Conservation (phyloP, 768 basidiomycete species). For the Mycena filopes region DNA sequence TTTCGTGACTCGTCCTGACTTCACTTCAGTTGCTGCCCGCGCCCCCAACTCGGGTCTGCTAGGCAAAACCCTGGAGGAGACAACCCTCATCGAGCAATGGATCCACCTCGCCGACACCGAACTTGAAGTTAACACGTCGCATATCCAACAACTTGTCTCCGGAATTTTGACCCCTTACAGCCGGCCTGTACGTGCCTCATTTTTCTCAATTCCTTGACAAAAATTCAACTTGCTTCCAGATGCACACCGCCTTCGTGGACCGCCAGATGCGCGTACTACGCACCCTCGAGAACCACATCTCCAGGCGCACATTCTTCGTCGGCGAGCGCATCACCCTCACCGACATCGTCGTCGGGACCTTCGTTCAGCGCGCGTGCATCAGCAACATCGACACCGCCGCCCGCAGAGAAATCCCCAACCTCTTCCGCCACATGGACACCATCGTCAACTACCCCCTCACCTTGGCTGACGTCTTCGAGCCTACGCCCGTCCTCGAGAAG, state of each 20-base stretch:
- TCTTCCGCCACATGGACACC: conserved; percentile 89
- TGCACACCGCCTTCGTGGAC: conserved; percentile 66
- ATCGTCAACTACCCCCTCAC: conserved; percentile 86
- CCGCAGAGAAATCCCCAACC: conserved; percentile 77
- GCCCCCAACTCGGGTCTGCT: conserved; percentile 84
- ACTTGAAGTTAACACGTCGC: conserved; percentile 51
- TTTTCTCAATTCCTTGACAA: no score
- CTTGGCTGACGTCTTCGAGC: conserved; percentile 73
- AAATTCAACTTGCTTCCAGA: conserved; percentile 49
- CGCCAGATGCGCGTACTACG: conserved; percentile 66
- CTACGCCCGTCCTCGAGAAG: conserved; percentile 73
- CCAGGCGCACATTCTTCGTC: conserved; percentile 87
- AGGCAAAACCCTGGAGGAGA: conserved; percentile 70
- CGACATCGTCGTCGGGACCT: conserved; percentile 76
- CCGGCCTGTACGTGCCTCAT: conserved; percentile 74
- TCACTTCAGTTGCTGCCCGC: conserved; percentile 73
- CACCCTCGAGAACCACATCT: conserved; percentile 79
- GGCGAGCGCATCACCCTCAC: conserved; percentile 95
- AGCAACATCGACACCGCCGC: conserved; percentile 72
- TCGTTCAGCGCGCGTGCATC: conserved; percentile 63
- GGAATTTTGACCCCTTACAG: conserved; percentile 72
- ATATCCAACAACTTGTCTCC: conserved; percentile 54
- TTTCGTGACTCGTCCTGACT: conserved; percentile 49
- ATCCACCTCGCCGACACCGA: conserved; percentile 77
- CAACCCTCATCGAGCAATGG: conserved; percentile 90